These are phyloP conservation scores for Coemansia sp. DNA, from an alignment of 192 early-diverging fungal species.

Conservation along the genomic window DNA sequence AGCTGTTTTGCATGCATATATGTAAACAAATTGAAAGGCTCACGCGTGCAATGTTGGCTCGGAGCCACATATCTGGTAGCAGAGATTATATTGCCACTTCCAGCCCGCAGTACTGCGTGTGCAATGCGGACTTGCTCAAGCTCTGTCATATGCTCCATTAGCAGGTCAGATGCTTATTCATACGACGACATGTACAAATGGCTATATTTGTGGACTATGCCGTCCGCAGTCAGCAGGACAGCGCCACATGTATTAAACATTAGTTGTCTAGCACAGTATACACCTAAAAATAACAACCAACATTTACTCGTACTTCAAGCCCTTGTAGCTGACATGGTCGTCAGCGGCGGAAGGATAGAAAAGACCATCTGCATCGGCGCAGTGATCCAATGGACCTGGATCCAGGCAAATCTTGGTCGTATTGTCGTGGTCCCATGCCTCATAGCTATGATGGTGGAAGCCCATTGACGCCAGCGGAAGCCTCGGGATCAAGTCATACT, in stretches of 20 bases:
- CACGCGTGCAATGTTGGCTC: neutral
- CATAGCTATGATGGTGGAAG: conserved; percentile 38
- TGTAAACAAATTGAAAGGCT: neutral
- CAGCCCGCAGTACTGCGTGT: neutral
- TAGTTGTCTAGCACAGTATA: neutral
- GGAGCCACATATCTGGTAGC: neutral
- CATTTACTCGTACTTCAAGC: conserved; percentile 32
- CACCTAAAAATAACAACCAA: neutral
- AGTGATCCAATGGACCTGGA: conserved; percentile 17
- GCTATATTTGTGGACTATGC: neutral
- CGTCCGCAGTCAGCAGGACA: neutral
- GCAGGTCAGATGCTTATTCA: neutral
- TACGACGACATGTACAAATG: neutral
- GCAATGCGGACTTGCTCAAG: neutral
- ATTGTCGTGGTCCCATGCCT: conserved; percentile 44
- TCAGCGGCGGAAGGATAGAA: conserved; percentile 13
- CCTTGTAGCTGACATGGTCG: conserved; percentile 37
- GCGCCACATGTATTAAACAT: neutral
- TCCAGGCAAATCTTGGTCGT: conserved; percentile 24
- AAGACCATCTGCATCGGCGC: conserved; percentile 15
- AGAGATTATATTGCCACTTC: neutral
- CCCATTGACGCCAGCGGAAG: conserved; percentile 31
- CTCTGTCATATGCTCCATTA: neutral
- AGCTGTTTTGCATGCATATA: conserved; percentile 1
- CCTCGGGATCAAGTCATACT: conserved; percentile 39